phyloP scores from a whole-genome alignment of 1,139 yeast species.

The Suhomyces guaymorum region DNA sequence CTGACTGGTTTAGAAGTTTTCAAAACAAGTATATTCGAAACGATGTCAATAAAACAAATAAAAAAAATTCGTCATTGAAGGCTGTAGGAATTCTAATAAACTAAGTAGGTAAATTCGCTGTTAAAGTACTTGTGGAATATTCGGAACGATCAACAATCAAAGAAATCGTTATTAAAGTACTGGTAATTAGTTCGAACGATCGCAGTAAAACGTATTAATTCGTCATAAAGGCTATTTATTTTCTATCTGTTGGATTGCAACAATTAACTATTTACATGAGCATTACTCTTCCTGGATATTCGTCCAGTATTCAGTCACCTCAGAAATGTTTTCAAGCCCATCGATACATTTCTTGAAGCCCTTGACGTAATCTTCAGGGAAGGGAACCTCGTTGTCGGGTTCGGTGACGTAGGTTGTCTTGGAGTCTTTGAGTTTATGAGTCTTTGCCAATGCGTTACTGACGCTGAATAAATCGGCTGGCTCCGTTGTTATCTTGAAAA shows the following conservation, averaged over 20 bases:
- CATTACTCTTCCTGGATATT: slow-evolving; percentile 37
- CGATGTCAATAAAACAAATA: too few relatives aligned
- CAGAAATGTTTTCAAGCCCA: slow-evolving; percentile 72
- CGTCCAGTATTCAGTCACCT: slow-evolving; percentile 77
- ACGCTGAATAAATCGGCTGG: slow-evolving; percentile 62
- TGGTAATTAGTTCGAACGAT: too few relatives aligned
- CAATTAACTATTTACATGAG: slow-evolving; percentile 3
- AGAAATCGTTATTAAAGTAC: too few relatives aligned
- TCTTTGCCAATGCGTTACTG: slow-evolving; percentile 55
- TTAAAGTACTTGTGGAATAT: too few relatives aligned
- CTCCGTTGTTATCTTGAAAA: slow-evolving; percentile 52
- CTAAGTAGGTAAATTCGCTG: too few relatives aligned
- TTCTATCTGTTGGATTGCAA: too few relatives aligned
- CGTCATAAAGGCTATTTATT: too few relatives aligned
- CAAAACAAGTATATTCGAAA: not conserved
- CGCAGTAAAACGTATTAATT: too few relatives aligned
- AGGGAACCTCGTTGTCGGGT: slow-evolving; percentile 57
- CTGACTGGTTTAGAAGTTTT: not conserved
- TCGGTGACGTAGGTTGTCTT: slow-evolving; percentile 69
- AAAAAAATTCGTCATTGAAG: too few relatives aligned
- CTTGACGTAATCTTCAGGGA: slow-evolving; percentile 52
- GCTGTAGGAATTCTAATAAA: too few relatives aligned
- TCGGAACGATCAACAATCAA: too few relatives aligned
- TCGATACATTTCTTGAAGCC: slow-evolving; percentile 59
- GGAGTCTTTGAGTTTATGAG: slow-evolving; percentile 65